Conservation (phyloP, 2,329 filamentous ascomycete species). For the Sarocladium brachiariae region DNA sequence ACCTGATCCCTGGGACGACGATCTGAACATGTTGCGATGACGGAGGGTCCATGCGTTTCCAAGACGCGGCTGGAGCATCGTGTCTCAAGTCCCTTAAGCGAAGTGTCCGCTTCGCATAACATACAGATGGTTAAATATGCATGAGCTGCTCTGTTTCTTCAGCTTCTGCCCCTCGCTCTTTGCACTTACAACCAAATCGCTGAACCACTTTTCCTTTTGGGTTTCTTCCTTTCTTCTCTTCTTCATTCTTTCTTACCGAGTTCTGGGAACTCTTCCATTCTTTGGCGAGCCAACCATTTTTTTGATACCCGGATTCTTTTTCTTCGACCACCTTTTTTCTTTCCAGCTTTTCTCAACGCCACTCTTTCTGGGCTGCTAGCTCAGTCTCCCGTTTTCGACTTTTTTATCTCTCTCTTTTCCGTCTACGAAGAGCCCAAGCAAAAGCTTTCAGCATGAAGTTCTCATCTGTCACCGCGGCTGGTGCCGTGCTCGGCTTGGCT, state of each 20-base stretch:
- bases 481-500: constrained; percentile 14
- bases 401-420: not conserved
- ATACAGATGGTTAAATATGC: constrained; percentile 4
- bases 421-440: too few species aligned
- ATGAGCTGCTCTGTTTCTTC: not conserved
- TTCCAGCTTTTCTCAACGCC: too few species aligned
- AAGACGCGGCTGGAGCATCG: not conserved
- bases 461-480: constrained; percentile 4
- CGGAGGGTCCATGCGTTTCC: not conserved
- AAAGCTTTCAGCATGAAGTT: constrained; percentile 16
- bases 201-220: constrained; percentile 7
- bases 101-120: not conserved
- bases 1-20: constrained; percentile 6
- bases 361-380: constrained; percentile 5
- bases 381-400: not conserved
- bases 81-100: not conserved
- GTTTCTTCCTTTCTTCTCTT: not conserved
- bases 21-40: constrained; percentile 7
- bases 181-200: not conserved
- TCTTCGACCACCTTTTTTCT: constrained; percentile 1
- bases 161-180: not conserved
- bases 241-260: not conserved
- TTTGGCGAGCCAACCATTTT: constrained; percentile 1
- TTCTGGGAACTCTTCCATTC: constrained; percentile 11
- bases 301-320: constrained; percentile 6